These are phyloP conservation scores for Euphorbia celastroides DNA, from an alignment of 441 rosid genomes.

Conservation along the genomic window DNA sequence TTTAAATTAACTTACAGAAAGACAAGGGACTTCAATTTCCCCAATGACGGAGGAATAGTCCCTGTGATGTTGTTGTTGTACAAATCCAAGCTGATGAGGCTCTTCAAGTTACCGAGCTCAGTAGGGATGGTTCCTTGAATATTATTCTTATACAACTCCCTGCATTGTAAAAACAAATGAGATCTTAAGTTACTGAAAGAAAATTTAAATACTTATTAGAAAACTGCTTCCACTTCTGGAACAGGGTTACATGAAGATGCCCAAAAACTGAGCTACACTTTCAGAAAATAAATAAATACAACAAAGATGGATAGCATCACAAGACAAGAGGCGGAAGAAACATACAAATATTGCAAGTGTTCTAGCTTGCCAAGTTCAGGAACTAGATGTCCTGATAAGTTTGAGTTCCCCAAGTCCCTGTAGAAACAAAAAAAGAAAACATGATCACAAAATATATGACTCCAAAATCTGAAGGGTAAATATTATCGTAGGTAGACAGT, in stretches of 20 bases:
- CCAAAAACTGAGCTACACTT: constrained; percentile 4
- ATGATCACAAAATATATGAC: not conserved
- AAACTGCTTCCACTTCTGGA: not conserved
- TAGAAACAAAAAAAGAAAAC: constrained; percentile 6
- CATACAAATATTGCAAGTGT: constrained; percentile 86
- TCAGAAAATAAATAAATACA: not conserved
- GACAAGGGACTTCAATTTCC: constrained; percentile 82
- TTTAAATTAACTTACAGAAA: constrained; percentile 57
- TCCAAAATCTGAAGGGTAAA: not conserved
- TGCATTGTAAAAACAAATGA: constrained; percentile 22
- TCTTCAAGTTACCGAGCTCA: constrained; percentile 78
- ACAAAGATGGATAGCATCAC: not conserved
- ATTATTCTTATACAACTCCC: constrained; percentile 91
- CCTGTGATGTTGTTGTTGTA: constrained; percentile 86
- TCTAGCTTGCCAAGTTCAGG: constrained; percentile 84
- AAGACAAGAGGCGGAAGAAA: constrained; percentile 14
- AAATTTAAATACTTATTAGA: not conserved
- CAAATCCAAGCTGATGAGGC: constrained; percentile 88
- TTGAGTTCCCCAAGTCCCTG: constrained; percentile 95
- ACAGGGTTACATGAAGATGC: not conserved
- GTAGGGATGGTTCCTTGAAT: constrained; percentile 75
- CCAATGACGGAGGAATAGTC: constrained; percentile 62
- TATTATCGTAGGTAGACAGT: not conserved
- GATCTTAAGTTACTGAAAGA: not conserved
- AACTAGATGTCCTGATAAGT: constrained; percentile 80